Evolutionary conservation across 2,329 filamentous ascomycete genomes (phyloP).

Genomic region (Fragosphaeria purpurea): DNA sequence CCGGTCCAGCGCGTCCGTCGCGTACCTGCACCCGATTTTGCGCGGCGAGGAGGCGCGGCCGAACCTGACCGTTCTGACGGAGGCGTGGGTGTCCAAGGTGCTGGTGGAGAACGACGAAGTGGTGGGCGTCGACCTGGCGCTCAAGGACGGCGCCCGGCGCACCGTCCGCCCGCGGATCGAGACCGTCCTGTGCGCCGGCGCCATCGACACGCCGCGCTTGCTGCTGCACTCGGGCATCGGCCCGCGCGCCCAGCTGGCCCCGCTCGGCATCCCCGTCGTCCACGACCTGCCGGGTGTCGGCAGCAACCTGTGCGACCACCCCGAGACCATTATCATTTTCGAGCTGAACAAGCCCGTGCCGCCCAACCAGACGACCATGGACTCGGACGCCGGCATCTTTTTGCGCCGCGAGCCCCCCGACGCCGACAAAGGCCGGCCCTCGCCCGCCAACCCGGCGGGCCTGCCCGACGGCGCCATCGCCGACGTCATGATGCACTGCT

Average conservation of each 20-base stretch:
- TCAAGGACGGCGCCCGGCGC: conserved; percentile 38
- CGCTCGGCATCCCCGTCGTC: conserved; percentile 45
- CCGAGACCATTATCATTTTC: conserved; percentile 55
- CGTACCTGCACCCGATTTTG: conserved; percentile 87
- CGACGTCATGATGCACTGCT: conserved; percentile 95
- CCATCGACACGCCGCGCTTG: conserved; percentile 68
- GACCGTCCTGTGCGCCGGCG: conserved; percentile 70
- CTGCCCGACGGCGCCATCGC: conserved; percentile 61
- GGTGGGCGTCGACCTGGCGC: conserved; percentile 59
- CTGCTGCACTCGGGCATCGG: conserved; percentile 50
- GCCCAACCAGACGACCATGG: conserved; percentile 76
- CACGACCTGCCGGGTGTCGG: conserved; percentile 50
- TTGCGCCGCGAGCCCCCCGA: conserved; percentile 66
- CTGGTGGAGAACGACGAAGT: conserved; percentile 57
- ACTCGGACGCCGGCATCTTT: conserved; percentile 84
- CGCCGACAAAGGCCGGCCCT: conserved; percentile 49
- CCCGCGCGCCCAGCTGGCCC: conserved; percentile 40
- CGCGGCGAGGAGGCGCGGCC: conserved; percentile 71
- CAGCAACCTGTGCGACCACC: conserved; percentile 52
- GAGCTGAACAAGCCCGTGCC: conserved; percentile 71
- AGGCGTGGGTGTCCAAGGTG: conserved; percentile 77
- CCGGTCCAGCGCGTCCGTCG: conserved; percentile 77
- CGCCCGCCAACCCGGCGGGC: conserved; percentile 36
- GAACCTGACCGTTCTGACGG: conserved; percentile 78
- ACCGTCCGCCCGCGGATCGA: conserved; percentile 59